Percentiles rank a stretch among this genome's conserved stretches.
These are phyloP conservation scores for Gonapodya sp. DNA, from an alignment of 192 early-diverging fungal species.

Conservation along the genomic window DNA sequence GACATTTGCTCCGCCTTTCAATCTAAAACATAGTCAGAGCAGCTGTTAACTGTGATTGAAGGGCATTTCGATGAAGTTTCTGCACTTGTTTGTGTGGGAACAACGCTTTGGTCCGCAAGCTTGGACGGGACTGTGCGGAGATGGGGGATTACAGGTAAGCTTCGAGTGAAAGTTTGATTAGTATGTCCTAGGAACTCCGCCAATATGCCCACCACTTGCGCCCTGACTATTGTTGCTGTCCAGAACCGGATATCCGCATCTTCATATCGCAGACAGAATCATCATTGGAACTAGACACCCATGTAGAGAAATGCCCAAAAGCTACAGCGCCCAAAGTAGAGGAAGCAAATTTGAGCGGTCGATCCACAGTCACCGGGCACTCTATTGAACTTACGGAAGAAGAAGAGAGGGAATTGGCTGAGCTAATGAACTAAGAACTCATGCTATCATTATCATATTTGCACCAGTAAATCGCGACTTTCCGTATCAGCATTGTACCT, in stretches of 20 bases:
- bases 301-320: conserved; percentile 2
- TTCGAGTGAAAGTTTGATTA: conserved; percentile 4
- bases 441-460: too few relatives aligned
- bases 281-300: not conserved
- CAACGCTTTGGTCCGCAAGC: conserved; percentile 64
- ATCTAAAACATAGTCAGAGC: conserved; percentile 44
- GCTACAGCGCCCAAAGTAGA: conserved; percentile 6
- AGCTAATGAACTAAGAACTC: too few relatives aligned
- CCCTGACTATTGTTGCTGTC: too few relatives aligned
- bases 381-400: too few relatives aligned
- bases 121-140: conserved; percentile 76
- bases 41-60: conserved; percentile 62
- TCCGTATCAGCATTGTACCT: too few relatives aligned
- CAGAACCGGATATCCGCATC: too few relatives aligned
- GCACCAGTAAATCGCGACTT: too few relatives aligned
- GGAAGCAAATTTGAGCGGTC: conserved; percentile 26
- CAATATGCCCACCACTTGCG: too few relatives aligned
- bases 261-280: not conserved
- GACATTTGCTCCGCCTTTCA: too few relatives aligned
- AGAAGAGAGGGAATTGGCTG: conserved; percentile 79
- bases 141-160: conserved; percentile 62
- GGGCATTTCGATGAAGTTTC: conserved; percentile 89
- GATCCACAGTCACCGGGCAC: too few relatives aligned
- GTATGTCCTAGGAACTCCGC: too few relatives aligned
- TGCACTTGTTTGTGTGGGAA: conserved; percentile 44